Evolutionary conservation across 2,329 filamentous ascomycete genomes (phyloP), one percentile per base, ranked within the genome.

Genomic region (Aspergillus tubingensis): DNA sequence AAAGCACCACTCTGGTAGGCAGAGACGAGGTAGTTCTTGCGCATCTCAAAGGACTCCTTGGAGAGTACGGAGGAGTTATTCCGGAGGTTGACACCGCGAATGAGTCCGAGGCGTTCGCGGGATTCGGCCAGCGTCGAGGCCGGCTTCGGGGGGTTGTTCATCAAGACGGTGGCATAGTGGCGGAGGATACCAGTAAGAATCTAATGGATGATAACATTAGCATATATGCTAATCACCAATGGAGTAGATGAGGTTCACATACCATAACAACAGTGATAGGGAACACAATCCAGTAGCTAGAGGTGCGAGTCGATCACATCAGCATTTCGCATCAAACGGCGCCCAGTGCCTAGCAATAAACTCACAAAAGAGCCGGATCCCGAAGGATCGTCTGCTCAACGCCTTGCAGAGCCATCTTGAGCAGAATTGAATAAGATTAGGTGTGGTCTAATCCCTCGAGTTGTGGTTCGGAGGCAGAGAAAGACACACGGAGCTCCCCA

Each of bases 251-350:
- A 13, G 19, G 48, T 50, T 50, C 32, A 41, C 73, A 59, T 81
- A 91, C 89, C 96, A 99, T 99, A 74, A 99, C 95, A 70, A 96
- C 85, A 50, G 94, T 96, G 77, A 99, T 99, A 64, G 95, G 95
- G 65, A 97, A 89, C 62, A 99, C 85, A 79, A 99, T 99, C 95
- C 95, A 99, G 84, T 97, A 98, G 81, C 95, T 99, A 67, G 67
- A 15, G 39, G 17, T n/a, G 51, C 3, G 13, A 27, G 15, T 54
- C 32, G 0, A 36, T 36, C 53, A 55, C 17, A 47, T 51, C 25
- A 30, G 53, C 13, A 53, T 60, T 30, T 15, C 25, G 15, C 11
- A 39, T 50, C 39, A 52, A 39, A 30, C 56, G 43, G 52, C 27
- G 44, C 30, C 30, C 10, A 17, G 15, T 30, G 4, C 3, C 38